Conservation (phyloP, 768 basidiomycete genomes). For the Cystofilobasidium bisporidii region DNA sequence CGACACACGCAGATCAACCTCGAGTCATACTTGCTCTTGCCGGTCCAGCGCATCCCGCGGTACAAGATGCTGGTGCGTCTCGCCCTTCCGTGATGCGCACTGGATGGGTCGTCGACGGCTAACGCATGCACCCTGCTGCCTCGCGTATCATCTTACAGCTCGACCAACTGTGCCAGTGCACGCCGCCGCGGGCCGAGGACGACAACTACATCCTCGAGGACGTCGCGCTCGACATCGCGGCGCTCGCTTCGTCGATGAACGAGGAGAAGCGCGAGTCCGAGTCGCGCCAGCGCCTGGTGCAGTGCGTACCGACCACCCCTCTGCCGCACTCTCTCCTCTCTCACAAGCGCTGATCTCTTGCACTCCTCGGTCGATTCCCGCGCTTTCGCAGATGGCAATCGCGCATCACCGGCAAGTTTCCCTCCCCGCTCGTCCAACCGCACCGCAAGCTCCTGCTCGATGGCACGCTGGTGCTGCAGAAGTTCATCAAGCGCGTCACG, state of each 20-base stretch:
- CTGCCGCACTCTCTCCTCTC: neutral
- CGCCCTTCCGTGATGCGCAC: conserved; percentile 21
- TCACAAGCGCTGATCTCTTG: neutral
- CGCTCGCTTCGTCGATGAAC: conserved; percentile 88
- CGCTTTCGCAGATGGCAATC: conserved; percentile 41
- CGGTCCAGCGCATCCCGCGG: conserved; percentile 93
- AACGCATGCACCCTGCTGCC: too few relatives aligned
- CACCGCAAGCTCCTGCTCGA: conserved; percentile 94
- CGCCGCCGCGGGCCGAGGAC: conserved; percentile 61
- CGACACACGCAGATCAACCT: conserved; percentile 86
- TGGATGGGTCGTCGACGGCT: too few relatives aligned
- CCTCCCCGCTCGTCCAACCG: conserved; percentile 94
- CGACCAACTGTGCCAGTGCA: conserved; percentile 74
- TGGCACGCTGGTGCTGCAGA: conserved; percentile 68
- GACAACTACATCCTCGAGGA: conserved; percentile 67
- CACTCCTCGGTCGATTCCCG: too few relatives aligned
- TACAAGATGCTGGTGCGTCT: conserved; percentile 78
- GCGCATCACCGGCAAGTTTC: conserved; percentile 81
- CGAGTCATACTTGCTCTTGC: conserved; percentile 85
- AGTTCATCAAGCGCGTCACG: conserved; percentile 78
- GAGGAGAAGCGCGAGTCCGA: conserved; percentile 95
- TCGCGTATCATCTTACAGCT: too few relatives aligned
- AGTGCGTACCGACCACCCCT: conserved; percentile 47
- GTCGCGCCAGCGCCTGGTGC: conserved; percentile 76
- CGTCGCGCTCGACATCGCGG: conserved; percentile 76